Conservation (phyloP, 345 rosid genomes). For the Eutrema japonicum region DNA sequence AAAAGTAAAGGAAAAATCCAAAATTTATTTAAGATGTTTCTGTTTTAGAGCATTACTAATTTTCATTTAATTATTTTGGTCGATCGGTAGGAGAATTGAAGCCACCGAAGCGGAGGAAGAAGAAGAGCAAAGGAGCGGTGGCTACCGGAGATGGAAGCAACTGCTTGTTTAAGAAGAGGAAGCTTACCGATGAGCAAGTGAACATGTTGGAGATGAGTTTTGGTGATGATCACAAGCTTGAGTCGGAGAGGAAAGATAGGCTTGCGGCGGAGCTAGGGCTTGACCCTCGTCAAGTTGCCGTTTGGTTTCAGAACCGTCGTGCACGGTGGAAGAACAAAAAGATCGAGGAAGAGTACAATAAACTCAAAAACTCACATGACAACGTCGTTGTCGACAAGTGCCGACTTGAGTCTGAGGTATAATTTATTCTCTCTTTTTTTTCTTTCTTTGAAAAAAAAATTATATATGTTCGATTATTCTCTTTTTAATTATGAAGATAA, state of each 20-base stretch:
- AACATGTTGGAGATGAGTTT: conserved; percentile 69
- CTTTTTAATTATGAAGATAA: too few relatives aligned
- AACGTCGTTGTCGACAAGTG: conserved; percentile 60
- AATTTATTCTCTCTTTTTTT: background rate
- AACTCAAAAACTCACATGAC: conserved; percentile 59
- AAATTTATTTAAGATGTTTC: background rate
- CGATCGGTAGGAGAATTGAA: conserved; percentile 52
- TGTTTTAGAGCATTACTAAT: background rate
- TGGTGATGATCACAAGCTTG: conserved; percentile 81
- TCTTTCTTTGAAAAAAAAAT: too few relatives aligned
- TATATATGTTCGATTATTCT: too few relatives aligned
- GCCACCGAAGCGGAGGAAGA: conserved; percentile 52
- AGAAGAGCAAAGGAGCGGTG: conserved; percentile 56
- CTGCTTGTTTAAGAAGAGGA: conserved; percentile 62
- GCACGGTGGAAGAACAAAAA: conserved; percentile 93
- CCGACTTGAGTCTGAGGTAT: conserved; percentile 81
- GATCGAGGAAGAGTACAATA: conserved; percentile 75
- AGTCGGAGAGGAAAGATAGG: conserved; percentile 77
- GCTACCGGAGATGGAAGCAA: conserved; percentile 24
- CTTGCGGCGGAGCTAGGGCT: conserved; percentile 84
- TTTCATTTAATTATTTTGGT: background rate
- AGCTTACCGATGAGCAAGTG: conserved; percentile 69
- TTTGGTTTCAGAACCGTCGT: conserved; percentile 96
- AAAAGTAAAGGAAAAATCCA: background rate
- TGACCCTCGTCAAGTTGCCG: conserved; percentile 95